Evolutionary conservation across 1,284 basidiomycete species (phyloP), one percentile per base, ranked within the genome.

Genomic region (Melampsora allii-populina): DNA sequence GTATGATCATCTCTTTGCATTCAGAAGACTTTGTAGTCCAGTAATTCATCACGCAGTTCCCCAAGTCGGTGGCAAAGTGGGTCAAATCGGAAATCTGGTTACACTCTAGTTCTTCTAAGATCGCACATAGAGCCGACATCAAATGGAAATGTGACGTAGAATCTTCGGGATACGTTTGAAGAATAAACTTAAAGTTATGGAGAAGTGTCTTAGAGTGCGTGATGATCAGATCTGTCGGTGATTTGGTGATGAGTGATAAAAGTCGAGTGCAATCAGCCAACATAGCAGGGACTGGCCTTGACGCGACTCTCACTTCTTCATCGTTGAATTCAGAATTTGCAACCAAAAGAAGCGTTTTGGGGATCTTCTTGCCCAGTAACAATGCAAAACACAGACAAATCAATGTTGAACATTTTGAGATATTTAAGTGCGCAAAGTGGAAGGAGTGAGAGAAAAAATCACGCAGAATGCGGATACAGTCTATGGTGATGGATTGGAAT

Each of bases 401-500:
- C 50, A 73, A 33, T 48, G 63, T 63, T 9, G 63, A 33, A 36
- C 48, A 73, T 59, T 46, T 39, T 36, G 24, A 24, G 17, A 39
- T 21, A 56, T 36, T 45, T 12, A 73, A 56, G 24, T 73, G 71
- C 19, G 63, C 63, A 24, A 66, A 53, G 60, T 73, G 71, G 29
- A 56, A 56, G 17, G 42, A 50, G 21, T 73, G 64, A 9, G 56
- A 59, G 17, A 73, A 58, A 58, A 73, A 73, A 58, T 73, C 71
- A 12, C 71, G 53, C 31, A 73, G 27, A 45, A 66, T 73, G 36
- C 71, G 71, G 59, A 73, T 73, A 42, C 71, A 73, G 59, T 73
- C 71, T 31, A 65, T 29, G 17, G 42, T 56, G 19, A 60, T 59
- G 9, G n/a, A 6, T 7, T 73, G 63, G 27, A 73, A 58, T 14